Conservation (phyloP, 768 basidiomycete genomes). For the Arthromyces matolae region DNA sequence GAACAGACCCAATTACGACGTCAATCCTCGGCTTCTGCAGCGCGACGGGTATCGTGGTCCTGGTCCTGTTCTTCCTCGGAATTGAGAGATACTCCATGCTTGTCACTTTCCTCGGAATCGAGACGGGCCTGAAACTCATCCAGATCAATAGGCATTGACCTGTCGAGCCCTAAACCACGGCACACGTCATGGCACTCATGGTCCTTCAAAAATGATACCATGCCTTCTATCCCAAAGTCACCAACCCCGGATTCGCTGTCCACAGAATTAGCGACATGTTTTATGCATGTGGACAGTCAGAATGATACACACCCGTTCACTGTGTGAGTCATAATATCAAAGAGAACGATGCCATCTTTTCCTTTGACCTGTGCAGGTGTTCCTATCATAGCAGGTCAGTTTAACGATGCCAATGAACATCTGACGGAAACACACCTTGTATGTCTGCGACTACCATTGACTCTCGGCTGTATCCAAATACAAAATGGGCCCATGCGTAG, state of each 20-base stretch:
- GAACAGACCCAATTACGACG: too few relatives aligned
- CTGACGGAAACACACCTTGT: too few relatives aligned
- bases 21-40: too few relatives aligned
- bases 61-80: too few relatives aligned
- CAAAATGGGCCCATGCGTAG: too few relatives aligned
- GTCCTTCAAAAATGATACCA: neutral
- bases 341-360: slow-evolving; percentile 11
- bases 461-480: neutral
- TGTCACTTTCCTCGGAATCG: too few relatives aligned
- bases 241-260: neutral
- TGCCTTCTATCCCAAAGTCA: neutral
- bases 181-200: neutral
- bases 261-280: neutral
- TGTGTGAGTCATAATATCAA: slow-evolving; percentile 20
- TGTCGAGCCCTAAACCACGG: neutral
- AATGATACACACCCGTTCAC: slow-evolving; percentile 7
- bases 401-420: too few relatives aligned
- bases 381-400: too few relatives aligned
- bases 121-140: neutral
- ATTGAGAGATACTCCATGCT: too few relatives aligned
- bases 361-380: slow-evolving; percentile 6
- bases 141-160: neutral
- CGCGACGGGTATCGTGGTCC: too few relatives aligned
- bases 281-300: neutral
- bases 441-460: too few relatives aligned